Base-by-base conservation (phyloP, 331 rosid genomes). In the Quercus lobata region DNA sequence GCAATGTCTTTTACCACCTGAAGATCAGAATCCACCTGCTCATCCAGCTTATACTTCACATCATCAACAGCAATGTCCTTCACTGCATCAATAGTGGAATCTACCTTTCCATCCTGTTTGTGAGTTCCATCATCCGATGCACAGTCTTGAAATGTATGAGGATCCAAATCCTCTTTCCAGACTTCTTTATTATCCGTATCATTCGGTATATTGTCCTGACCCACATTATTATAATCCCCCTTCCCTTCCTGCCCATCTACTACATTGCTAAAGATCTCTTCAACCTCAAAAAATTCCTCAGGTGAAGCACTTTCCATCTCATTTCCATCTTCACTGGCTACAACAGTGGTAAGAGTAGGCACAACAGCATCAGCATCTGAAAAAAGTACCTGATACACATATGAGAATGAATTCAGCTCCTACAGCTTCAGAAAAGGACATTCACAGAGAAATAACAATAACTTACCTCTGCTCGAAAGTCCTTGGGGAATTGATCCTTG, bases 271-370 rank as follows among this genome's bases (percentile, higher is more conserved):
- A 96, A 96, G 77, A 91, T 89, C 85, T 96, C 99, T 84, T 96
- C 99, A 71, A 93, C 98, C 91, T 96, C 98, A 82, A 86, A 96
- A 86, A 96, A 96, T 73, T 96, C 97, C 79, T 96, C 99, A 17
- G 99, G 97, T 6, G 98, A 91, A 79, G 92, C 94, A 84, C 78
- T 83, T 79, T 89, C 99, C 8, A 86, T 63, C 84, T 91, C 99
- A 66, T 88, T 91, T 81, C 86, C 90, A 82, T 93, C 94, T 82
- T 90, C 89, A 77, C 78, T 83, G 72, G 73, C 94, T 57, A 79
- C 80, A 58, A 85, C 92, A 83, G 94, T 83, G 89, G 92, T 84
- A 87, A 90, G 82, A 91, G 84, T 78, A 87, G 93, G 97, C 85
- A 91, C 85, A 88, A 85, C 91, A 79, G 97, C 97, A 89, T 91